A percentile compares a stretch with the other conserved stretches of the same genome.
Conservation (phyloP, 371 early-diverging fungal genomes). For the Zopfochytrium polystomum region DNA sequence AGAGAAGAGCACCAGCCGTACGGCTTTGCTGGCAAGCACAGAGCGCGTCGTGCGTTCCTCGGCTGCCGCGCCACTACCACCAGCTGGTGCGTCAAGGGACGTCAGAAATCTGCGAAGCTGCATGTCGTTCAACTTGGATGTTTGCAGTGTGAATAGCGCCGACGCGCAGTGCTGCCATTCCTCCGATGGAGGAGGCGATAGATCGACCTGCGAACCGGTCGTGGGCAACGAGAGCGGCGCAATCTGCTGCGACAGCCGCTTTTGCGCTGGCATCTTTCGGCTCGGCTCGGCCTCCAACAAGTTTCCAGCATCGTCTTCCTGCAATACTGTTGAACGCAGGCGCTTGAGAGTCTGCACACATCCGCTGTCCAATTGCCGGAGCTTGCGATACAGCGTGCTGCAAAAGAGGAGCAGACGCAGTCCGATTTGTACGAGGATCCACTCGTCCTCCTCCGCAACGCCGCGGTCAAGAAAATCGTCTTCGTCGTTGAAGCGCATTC, state of each 20-base stretch:
- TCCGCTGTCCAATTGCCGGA: background rate
- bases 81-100: conserved; percentile 19
- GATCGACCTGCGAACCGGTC: background rate
- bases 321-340: background rate
- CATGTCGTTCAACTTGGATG: conserved; percentile 57
- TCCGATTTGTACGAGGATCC: background rate
- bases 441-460: conserved; percentile 17
- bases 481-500: background rate
- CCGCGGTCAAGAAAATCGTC: conserved; percentile 3
- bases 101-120: conserved; percentile 42
- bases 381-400: background rate
- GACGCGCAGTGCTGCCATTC: no score
- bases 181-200: no score
- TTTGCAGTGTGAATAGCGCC: conserved; percentile 29
- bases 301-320: no score
- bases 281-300: background rate
- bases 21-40: background rate
- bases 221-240: background rate
- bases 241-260: background rate
- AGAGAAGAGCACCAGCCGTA: background rate
- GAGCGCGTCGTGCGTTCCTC: background rate
- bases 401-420: background rate
- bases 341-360: background rate
- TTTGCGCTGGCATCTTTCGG: background rate
- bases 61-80: background rate